phyloP scores from a whole-genome alignment of 371 early-diverging fungal genomes.

The Rhizomucor miehei region DNA sequence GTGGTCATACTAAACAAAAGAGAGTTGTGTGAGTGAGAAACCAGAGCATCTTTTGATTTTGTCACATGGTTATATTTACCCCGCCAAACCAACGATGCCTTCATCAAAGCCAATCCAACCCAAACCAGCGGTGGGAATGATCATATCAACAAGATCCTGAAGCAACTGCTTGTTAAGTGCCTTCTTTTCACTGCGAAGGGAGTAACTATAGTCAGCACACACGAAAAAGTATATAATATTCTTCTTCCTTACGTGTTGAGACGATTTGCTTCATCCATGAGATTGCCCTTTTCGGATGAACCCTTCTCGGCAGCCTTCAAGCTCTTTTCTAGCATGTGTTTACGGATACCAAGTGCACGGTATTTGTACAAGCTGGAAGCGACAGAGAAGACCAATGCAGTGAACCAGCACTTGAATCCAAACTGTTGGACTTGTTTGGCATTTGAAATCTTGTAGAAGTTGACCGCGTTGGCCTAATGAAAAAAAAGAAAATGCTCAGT shows the following conservation, averaged over 20 bases:
- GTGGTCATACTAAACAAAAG: slow-evolving; percentile 29
- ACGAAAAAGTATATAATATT: no score
- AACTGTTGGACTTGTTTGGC: slow-evolving; percentile 49
- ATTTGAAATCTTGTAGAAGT: slow-evolving; percentile 43
- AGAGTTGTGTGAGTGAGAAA: not conserved
- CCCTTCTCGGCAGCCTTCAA: slow-evolving; percentile 23
- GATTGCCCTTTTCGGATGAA: slow-evolving; percentile 3
- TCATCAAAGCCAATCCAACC: slow-evolving; percentile 57
- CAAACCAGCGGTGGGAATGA: slow-evolving; percentile 59
- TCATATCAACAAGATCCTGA: slow-evolving; percentile 61
- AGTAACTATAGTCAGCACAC: no score
- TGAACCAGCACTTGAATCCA: slow-evolving; percentile 64
- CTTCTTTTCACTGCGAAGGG: slow-evolving; percentile 45
- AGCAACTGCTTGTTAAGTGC: slow-evolving; percentile 49
- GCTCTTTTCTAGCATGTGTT: slow-evolving; percentile 32
- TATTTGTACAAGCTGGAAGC: slow-evolving; percentile 62
- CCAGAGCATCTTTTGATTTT: no score
- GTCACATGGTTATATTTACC: slow-evolving; percentile 33
- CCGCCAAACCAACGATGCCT: slow-evolving; percentile 68
- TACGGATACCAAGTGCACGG: slow-evolving; percentile 42
- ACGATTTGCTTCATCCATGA: slow-evolving; percentile 25
- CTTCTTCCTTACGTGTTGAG: slow-evolving; percentile 53
- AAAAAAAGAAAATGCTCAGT: no score
- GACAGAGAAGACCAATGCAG: slow-evolving; percentile 61
- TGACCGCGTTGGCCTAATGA: slow-evolving; percentile 30